phyloP scores from a whole-genome alignment of 2,329 filamentous ascomycete genomes.

The Pseudocercospora fuligena region DNA sequence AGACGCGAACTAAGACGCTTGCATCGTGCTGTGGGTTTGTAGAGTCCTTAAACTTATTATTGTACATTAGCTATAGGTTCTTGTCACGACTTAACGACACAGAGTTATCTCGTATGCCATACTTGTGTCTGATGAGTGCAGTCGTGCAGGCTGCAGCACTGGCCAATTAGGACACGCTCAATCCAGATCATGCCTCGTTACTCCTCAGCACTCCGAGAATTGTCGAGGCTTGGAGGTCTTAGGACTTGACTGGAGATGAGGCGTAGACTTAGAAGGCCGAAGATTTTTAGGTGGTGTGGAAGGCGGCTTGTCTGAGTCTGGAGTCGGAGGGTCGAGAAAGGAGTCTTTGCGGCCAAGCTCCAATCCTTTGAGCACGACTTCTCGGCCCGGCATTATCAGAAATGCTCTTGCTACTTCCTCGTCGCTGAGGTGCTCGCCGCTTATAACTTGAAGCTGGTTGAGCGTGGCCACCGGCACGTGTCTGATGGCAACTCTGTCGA shows the following conservation, averaged over 20 bases:
- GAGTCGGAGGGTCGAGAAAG: background rate
- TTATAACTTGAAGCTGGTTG: constrained; percentile 10
- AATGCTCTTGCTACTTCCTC: constrained; percentile 10
- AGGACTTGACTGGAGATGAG: background rate
- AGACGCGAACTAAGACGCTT: background rate
- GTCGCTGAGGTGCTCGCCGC: constrained; percentile 9
- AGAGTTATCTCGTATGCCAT: background rate
- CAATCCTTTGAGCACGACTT: constrained; percentile 19
- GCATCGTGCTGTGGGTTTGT: background rate
- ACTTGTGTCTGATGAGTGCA: background rate
- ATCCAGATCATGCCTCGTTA: too few species aligned
- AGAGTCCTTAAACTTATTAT: background rate
- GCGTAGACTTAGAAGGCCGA: background rate
- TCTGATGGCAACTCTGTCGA: constrained; percentile 12
- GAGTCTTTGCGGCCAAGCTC: constrained; percentile 4
- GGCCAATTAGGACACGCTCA: background rate
- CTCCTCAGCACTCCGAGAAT: background rate
- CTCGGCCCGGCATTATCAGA: constrained; percentile 12
- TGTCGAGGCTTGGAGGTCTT: background rate
- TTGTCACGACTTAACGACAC: background rate
- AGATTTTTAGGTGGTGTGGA: background rate
- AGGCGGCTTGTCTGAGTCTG: background rate
- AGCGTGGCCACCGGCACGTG: background rate
- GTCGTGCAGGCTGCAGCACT: background rate
- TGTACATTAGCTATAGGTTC: background rate